These are phyloP conservation scores for Microdochium trichocladiopsis DNA, from an alignment of 2,329 filamentous ascomycete species.

Conservation along the genomic window DNA sequence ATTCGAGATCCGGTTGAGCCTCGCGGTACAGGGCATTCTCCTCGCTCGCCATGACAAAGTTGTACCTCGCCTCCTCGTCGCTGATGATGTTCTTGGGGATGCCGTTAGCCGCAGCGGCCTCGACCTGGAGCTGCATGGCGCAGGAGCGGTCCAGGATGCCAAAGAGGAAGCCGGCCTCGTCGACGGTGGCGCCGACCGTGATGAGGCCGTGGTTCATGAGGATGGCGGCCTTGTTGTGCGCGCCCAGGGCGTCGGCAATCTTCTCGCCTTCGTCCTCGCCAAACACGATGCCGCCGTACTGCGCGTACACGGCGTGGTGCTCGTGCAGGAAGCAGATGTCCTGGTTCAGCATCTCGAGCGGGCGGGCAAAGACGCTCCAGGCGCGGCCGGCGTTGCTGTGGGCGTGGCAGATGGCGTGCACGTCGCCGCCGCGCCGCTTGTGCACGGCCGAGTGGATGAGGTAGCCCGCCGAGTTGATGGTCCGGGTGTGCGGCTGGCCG, in stretches of 20 bases:
- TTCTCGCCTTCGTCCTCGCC: constrained; percentile 56
- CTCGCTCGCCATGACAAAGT: constrained; percentile 28
- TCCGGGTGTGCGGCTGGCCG: constrained; percentile 53
- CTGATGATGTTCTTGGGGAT: constrained; percentile 32
- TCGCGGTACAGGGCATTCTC: constrained; percentile 21
- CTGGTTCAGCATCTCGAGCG: constrained; percentile 65
- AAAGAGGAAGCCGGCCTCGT: constrained; percentile 68
- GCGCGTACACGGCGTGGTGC: constrained; percentile 56
- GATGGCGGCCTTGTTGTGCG: constrained; percentile 51
- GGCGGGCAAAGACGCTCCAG: constrained; percentile 57
- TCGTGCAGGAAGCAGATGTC: constrained; percentile 60
- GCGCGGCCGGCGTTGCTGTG: constrained; percentile 62
- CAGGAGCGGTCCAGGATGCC: constrained; percentile 63
- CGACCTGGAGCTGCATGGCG: constrained; percentile 59
- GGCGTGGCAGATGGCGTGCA: constrained; percentile 61
- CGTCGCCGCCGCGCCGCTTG: constrained; percentile 52
- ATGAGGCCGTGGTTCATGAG: constrained; percentile 67
- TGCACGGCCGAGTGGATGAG: constrained; percentile 64
- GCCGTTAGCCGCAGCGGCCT: constrained; percentile 49
- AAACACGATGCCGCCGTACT: constrained; percentile 45
- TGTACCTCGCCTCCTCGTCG: constrained; percentile 33
- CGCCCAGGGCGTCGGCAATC: constrained; percentile 56
- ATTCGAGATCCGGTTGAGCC: constrained; percentile 24
- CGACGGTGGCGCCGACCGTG: constrained; percentile 64
- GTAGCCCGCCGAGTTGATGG: constrained; percentile 62